phyloP scores from a whole-genome alignment of 75 land plant species.

The Pseudotsuga menziesii region DNA sequence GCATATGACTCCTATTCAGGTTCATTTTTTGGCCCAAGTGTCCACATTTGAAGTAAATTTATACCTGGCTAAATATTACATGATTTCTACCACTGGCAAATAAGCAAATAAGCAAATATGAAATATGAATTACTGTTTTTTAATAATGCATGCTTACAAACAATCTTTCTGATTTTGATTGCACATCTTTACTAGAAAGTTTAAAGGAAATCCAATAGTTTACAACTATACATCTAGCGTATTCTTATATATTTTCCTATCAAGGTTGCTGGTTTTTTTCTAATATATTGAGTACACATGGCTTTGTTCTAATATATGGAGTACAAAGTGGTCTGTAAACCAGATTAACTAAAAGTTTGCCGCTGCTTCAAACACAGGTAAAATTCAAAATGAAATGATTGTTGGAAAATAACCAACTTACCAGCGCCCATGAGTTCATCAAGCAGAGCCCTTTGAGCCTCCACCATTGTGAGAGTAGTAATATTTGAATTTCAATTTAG shows the following conservation, averaged over 20 bases:
- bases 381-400: neutral
- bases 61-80: neutral
- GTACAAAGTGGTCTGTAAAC: neutral
- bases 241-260: too few species aligned
- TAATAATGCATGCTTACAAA: neutral
- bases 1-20: neutral
- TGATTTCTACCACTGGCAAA: neutral
- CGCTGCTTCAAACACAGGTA: neutral
- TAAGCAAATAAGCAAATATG: neutral
- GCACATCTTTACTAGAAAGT: too few species aligned
- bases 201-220: too few species aligned
- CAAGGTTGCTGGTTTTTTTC: neutral
- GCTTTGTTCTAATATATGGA: neutral
- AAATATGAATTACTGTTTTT: neutral
- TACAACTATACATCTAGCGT: too few species aligned
- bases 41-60: neutral
- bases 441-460: slow-evolving; percentile 89
- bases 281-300: neutral
- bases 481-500: neutral
- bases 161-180: neutral
- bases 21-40: neutral
- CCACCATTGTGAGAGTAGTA: slow-evolving; percentile 31
- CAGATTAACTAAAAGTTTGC: neutral
- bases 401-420: slow-evolving; percentile 6
- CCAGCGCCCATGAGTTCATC: slow-evolving; percentile 96